Base-by-base conservation (phyloP, 2,329 filamentous ascomycete species). In the Zalaria sp. region DNA sequence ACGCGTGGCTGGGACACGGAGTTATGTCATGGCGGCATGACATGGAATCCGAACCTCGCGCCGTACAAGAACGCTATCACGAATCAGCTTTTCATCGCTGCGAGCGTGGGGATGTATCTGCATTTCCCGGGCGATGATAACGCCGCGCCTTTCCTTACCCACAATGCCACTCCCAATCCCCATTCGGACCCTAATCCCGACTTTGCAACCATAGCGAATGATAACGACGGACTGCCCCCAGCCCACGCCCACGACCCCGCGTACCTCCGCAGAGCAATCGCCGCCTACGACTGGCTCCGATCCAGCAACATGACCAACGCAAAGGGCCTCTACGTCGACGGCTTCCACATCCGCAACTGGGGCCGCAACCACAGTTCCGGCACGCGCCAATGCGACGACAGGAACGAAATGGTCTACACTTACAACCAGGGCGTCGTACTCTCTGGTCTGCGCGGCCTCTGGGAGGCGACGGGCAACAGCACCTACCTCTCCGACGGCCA, bases 11-110 rank as follows among this genome's bases (percentile, higher is more conserved):
- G 89, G 87, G 83, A 93, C 55, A 81, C 74, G 18, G 68, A 67
- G 27, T 71, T 93, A 6, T 95, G 89, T 53, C 73, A 73, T 6
- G 89, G 89, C 27, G 89, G 89, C 38, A 95, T 95, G 87, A 71
- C 78, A 11, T 96, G 89, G 89, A 91, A 83, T 50, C 85, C 85
- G 3, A 74, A 76, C 31, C 64, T 89, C 27, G 61, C 71, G 34
- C 86, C 87, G 0, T 96, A 95, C 66, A 96, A 95, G 57, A 96
- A 96, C 54, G 86, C 89, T 47, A 93, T 96, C 52, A 96, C 89
- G 27, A 95, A 95, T 55, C 78, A 95, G 57, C 73, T 95, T 1
- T 95, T 75, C 63, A 84, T 95, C 46, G 72, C 88, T 0, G 86
- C 85, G 0, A 91, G 83, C 25, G 74, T 89, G 31, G 75, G 73